Percentiles rank a stretch among this genome's conserved stretches.
These are phyloP conservation scores for Reutealis trisperma DNA, from an alignment of 345 rosid genomes.

Conservation along the genomic window DNA sequence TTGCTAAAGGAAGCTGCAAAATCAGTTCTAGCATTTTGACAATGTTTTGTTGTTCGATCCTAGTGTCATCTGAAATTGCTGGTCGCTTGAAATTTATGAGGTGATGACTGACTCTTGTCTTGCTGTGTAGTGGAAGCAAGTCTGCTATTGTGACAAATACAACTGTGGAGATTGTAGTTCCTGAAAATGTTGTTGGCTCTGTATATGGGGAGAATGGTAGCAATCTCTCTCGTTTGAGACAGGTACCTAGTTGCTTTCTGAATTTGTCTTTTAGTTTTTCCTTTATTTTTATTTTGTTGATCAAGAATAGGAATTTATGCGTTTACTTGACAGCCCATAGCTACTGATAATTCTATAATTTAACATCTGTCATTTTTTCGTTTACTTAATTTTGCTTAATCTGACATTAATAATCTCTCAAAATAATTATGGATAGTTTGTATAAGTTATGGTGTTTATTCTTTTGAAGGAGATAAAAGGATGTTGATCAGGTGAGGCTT, in stretches of 20 bases:
- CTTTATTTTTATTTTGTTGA: neutral
- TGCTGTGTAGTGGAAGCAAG: slow-evolving; percentile 65
- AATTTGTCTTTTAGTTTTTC: neutral
- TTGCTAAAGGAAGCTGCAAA: neutral
- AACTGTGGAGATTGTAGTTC: slow-evolving; percentile 77
- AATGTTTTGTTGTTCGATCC: neutral
- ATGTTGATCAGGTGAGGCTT: neutral
- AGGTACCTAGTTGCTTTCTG: slow-evolving; percentile 39
- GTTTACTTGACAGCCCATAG: neutral
- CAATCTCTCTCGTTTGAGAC: slow-evolving; percentile 75
- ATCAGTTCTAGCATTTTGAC: neutral
- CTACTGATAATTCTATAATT: neutral
- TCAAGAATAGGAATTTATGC: neutral
- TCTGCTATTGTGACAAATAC: slow-evolving; percentile 84
- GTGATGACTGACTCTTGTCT: slow-evolving; percentile 1
- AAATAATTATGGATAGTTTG: neutral
- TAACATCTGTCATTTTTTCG: neutral
- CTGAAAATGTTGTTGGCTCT: slow-evolving; percentile 67
- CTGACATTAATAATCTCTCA: neutral
- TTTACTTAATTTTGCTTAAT: neutral
- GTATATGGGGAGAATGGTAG: slow-evolving; percentile 85
- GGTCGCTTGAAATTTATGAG: neutral
- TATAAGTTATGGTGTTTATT: neutral
- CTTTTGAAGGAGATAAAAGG: neutral
- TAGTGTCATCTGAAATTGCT: neutral